Percentiles rank a stretch among this genome's conserved stretches.
phyloP scores from a whole-genome alignment of 2,329 filamentous ascomycete species.

The Diaporthe amygdali region DNA sequence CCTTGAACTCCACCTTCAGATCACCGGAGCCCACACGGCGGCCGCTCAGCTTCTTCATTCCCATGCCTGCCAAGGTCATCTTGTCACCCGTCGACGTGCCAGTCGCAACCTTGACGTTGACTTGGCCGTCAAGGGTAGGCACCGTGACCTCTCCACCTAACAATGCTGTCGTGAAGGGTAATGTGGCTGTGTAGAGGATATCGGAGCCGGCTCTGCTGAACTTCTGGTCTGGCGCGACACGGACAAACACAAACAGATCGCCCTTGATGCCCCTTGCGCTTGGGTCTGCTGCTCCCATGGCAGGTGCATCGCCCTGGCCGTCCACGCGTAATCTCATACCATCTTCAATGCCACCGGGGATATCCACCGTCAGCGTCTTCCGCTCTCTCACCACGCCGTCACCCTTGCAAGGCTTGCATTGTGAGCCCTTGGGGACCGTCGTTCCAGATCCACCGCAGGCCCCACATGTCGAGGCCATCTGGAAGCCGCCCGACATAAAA shows the following conservation, averaged over 20 bases:
- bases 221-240: constrained; percentile 86
- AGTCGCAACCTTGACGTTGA: constrained; percentile 88
- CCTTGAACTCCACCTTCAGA: constrained; percentile 91
- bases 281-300: constrained; percentile 72
- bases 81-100: constrained; percentile 93
- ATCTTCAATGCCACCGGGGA: constrained; percentile 94
- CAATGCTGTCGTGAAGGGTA: constrained; percentile 91
- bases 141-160: constrained; percentile 89
- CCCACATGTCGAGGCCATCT: constrained; percentile 90
- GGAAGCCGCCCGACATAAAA: constrained; percentile 90
- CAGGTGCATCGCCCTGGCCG: constrained; percentile 85
- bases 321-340: constrained; percentile 89
- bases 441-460: constrained; percentile 81
- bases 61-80: constrained; percentile 87
- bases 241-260: constrained; percentile 90
- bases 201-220: constrained; percentile 89
- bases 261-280: constrained; percentile 73
- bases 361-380: constrained; percentile 86
- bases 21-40: constrained; percentile 77
- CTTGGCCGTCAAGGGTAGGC: constrained; percentile 87
- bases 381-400: constrained; percentile 84
- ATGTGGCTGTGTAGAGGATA: constrained; percentile 87
- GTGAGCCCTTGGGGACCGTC: constrained; percentile 76
- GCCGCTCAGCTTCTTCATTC: constrained; percentile 84
- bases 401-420: constrained; percentile 81